phyloP scores from a whole-genome alignment of 2,329 filamentous ascomycete species.

The Penicillium sp. region DNA sequence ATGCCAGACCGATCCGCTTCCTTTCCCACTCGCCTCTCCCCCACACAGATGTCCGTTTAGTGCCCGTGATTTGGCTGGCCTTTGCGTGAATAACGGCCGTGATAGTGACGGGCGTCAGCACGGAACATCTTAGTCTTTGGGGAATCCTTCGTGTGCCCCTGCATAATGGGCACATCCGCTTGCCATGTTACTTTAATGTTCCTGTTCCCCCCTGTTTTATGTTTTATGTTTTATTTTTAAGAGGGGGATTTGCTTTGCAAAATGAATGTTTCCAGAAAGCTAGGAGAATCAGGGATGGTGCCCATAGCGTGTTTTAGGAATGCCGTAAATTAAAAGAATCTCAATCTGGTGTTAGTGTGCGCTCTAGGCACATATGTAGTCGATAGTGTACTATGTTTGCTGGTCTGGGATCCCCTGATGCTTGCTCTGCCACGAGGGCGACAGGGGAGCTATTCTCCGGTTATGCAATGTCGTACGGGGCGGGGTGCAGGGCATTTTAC shows the following conservation, averaged over 20 bases:
- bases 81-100: not conserved
- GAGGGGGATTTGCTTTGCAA: constrained; percentile 2
- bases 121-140: not conserved
- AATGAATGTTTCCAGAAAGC: constrained; percentile 15
- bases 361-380: too few species aligned
- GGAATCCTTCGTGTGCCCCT: not conserved
- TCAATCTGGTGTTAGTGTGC: not conserved
- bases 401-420: not conserved
- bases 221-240: not conserved
- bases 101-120: constrained; percentile 1
- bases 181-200: not conserved
- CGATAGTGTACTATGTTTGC: not conserved
- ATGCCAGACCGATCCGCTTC: not conserved
- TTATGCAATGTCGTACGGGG: not conserved
- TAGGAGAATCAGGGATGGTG: constrained; percentile 3
- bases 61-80: not conserved
- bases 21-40: not conserved
- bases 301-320: constrained; percentile 13
- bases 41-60: not conserved
- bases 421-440: constrained; percentile 11
- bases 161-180: not conserved
- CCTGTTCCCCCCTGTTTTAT: not conserved
- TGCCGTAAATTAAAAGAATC: not conserved
- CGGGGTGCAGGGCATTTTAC: not conserved
- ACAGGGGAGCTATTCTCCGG: constrained; percentile 7